Conservation (phyloP, 1,139 yeast genomes). For the Suhomyces bolitotheri region DNA sequence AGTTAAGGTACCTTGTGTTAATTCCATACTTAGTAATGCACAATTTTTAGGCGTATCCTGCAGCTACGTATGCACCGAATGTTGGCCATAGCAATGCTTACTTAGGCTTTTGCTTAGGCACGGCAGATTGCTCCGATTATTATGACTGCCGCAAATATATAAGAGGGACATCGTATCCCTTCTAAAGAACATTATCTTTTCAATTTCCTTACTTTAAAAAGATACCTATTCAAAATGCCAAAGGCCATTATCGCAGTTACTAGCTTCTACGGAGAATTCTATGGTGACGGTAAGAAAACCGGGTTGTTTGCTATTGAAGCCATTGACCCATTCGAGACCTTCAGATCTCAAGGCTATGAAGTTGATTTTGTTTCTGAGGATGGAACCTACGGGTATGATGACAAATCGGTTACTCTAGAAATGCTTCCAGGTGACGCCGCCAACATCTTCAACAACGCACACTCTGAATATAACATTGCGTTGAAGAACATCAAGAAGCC, state of each 20-base stretch:
- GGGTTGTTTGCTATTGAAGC: conserved; percentile 24
- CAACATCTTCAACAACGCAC: conserved; percentile 14
- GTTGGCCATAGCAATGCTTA: no score
- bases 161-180: no score
- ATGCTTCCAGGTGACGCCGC: conserved; percentile 18
- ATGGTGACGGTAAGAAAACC: conserved; percentile 21
- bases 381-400: conserved; percentile 25
- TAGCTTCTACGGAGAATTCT: conserved; percentile 21
- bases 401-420: conserved; percentile 18
- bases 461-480: conserved; percentile 18
- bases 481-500: conserved; percentile 19
- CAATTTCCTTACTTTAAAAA: no score
- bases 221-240: no score
- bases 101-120: no score
- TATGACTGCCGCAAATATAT: no score
- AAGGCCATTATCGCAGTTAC: conserved; percentile 23
- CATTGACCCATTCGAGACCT: conserved; percentile 21
- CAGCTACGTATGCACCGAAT: no score
- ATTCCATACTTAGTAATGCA: no score
- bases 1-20: no score
- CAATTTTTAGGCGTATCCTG: no score
- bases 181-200: no score
- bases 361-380: conserved; percentile 26
- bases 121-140: no score
- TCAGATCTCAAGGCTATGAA: conserved; percentile 18